Percentiles rank a stretch among this genome's conserved stretches.
phyloP scores from a whole-genome alignment of 805 yeast genomes.

The Pichia gijzeniarum region DNA sequence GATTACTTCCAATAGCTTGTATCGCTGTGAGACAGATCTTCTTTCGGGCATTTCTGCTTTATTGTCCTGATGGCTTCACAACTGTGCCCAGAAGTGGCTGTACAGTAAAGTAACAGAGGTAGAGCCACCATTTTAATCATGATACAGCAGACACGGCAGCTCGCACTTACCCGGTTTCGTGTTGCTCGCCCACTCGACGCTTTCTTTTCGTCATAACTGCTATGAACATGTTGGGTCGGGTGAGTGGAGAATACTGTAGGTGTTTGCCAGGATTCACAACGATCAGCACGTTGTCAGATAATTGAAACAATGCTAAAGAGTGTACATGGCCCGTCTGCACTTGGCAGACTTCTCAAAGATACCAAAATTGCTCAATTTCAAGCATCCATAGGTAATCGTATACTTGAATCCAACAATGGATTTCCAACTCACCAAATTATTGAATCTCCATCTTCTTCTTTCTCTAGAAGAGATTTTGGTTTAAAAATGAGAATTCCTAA shows the following conservation, averaged over 20 bases:
- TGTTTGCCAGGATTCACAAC: too few species aligned
- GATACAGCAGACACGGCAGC: too few species aligned
- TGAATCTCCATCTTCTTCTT: slow-evolving; percentile 59
- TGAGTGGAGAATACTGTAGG: too few species aligned
- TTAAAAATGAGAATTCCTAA: slow-evolving; percentile 64
- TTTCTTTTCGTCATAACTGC: too few species aligned
- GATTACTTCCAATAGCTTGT: slow-evolving; percentile 80
- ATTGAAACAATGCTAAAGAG: slow-evolving; percentile 17
- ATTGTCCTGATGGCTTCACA: too few species aligned
- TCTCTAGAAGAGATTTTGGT: slow-evolving; percentile 69
- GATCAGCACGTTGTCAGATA: too few species aligned
- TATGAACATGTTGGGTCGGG: too few species aligned
- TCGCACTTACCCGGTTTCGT: too few species aligned
- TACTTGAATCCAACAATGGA: slow-evolving; percentile 21
- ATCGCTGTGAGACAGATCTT: slow-evolving; percentile 32
- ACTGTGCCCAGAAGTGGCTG: too few species aligned
- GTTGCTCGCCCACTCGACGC: too few species aligned
- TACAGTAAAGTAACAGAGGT: too few species aligned
- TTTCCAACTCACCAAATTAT: slow-evolving; percentile 69
- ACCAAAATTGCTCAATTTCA: slow-evolving; percentile 33
- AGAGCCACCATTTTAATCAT: too few species aligned
- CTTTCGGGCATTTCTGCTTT: neutral
- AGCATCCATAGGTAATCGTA: slow-evolving; percentile 23
- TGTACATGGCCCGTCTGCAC: slow-evolving; percentile 21
- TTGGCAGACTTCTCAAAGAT: slow-evolving; percentile 23